Percentiles rank a stretch among this genome's conserved stretches.
phyloP scores from a whole-genome alignment of 1,284 basidiomycete genomes.

The Melampsora occidentalis region DNA sequence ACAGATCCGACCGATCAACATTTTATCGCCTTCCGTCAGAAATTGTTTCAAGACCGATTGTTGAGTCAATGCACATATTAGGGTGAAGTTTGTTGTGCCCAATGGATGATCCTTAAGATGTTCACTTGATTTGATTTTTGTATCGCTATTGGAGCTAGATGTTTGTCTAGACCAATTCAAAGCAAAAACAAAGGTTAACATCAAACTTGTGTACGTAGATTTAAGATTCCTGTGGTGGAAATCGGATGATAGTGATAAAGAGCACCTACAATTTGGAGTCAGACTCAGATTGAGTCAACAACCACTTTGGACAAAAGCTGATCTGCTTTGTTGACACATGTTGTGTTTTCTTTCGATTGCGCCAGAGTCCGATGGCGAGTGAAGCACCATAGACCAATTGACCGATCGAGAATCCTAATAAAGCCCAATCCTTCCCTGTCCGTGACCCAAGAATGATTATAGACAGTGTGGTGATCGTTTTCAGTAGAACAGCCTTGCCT shows the following conservation, averaged over 20 bases:
- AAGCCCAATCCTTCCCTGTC: slow-evolving; percentile 53
- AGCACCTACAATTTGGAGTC: not conserved
- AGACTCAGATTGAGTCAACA: not conserved
- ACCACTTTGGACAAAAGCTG: not conserved
- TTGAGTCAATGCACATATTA: slow-evolving; percentile 74
- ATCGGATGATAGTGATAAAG: not conserved
- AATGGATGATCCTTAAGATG: not conserved
- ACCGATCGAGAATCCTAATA: slow-evolving; percentile 77
- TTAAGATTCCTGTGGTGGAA: not conserved
- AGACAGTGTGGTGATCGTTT: slow-evolving; percentile 68
- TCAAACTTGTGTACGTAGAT: slow-evolving; percentile 11
- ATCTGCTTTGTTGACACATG: not conserved
- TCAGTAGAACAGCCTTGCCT: slow-evolving; percentile 72
- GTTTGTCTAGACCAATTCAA: slow-evolving; percentile 24
- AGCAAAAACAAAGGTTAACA: too few species aligned
- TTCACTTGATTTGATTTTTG: not conserved
- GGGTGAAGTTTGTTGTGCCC: slow-evolving; percentile 59
- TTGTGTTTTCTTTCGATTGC: slow-evolving; percentile 10
- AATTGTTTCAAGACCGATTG: slow-evolving; percentile 90
- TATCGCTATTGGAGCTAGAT: not conserved
- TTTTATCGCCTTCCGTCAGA: slow-evolving; percentile 90
- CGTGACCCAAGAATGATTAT: slow-evolving; percentile 60
- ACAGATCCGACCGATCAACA: slow-evolving; percentile 77
- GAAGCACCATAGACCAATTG: slow-evolving; percentile 68
- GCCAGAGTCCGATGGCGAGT: slow-evolving; percentile 54